Conservation (phyloP, 768 basidiomycete species). For the Exsudoporus frostii region DNA sequence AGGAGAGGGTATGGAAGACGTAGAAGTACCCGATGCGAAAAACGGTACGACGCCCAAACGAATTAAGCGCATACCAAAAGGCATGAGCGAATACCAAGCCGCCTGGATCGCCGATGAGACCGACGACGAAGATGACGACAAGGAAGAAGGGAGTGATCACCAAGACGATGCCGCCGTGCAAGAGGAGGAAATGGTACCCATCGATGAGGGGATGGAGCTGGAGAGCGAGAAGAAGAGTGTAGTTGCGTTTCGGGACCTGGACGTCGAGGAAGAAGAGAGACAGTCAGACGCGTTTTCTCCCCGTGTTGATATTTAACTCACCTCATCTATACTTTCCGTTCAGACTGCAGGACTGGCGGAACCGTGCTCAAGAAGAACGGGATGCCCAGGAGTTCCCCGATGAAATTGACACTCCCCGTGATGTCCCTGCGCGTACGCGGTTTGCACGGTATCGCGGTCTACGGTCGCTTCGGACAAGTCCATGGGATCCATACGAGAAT, state of each 20-base stretch:
- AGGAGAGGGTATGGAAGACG: slow-evolving; percentile 17
- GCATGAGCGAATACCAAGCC: slow-evolving; percentile 95
- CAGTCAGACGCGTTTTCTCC: slow-evolving; percentile 54
- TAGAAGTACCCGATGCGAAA: slow-evolving; percentile 56
- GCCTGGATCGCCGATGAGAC: slow-evolving; percentile 92
- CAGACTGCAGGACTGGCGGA: slow-evolving; percentile 69
- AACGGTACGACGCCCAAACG: slow-evolving; percentile 74
- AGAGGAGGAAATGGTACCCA: slow-evolving; percentile 62
- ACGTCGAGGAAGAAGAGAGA: slow-evolving; percentile 78
- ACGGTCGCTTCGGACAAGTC: slow-evolving; percentile 88
- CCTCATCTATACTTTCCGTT: slow-evolving; percentile 1
- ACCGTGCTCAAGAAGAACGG: slow-evolving; percentile 69
- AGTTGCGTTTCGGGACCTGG: slow-evolving; percentile 71
- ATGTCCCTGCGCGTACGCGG: slow-evolving; percentile 71
- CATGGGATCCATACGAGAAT: slow-evolving; percentile 98
- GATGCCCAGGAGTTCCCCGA: slow-evolving; percentile 91
- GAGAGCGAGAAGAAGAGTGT: slow-evolving; percentile 52
- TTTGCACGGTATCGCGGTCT: slow-evolving; percentile 93
- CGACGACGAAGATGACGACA: slow-evolving; percentile 57
- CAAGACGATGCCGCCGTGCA: slow-evolving; percentile 36
- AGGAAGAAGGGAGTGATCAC: slow-evolving; percentile 42
- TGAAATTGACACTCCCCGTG: slow-evolving; percentile 91
- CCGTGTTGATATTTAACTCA: background rate
- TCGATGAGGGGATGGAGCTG: slow-evolving; percentile 52
- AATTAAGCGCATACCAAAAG: slow-evolving; percentile 86